These are phyloP conservation scores for Mortierella sp. DNA, from an alignment of 371 early-diverging fungal genomes.

Conservation along the genomic window DNA sequence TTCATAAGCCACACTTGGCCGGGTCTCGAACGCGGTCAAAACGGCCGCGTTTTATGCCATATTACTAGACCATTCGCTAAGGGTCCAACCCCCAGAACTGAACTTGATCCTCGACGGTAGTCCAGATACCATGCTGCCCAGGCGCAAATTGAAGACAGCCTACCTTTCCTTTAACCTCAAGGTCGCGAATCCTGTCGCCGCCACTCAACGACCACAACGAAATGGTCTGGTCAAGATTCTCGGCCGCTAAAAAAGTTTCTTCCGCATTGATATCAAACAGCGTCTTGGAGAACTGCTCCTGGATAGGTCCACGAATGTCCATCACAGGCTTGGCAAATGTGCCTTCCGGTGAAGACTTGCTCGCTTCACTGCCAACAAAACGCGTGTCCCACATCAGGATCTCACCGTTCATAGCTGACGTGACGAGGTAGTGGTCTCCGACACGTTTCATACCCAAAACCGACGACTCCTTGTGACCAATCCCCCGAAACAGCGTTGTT, in stretches of 20 bases:
- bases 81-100: slow-evolving; percentile 29
- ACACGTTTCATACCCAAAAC: slow-evolving; percentile 36
- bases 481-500: slow-evolving; percentile 23
- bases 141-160: slow-evolving; percentile 25
- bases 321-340: slow-evolving; percentile 31
- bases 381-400: slow-evolving; percentile 55
- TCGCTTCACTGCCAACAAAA: slow-evolving; percentile 15
- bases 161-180: slow-evolving; percentile 24
- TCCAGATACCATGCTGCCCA: slow-evolving; percentile 34
- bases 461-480: slow-evolving; percentile 48
- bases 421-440: slow-evolving; percentile 41
- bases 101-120: slow-evolving; percentile 25
- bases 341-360: background rate
- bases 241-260: slow-evolving; percentile 40
- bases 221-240: slow-evolving; percentile 21
- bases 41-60: too few relatives aligned
- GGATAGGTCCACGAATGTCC: slow-evolving; percentile 26
- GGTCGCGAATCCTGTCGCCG: slow-evolving; percentile 37
- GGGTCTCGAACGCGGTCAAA: too few relatives aligned
- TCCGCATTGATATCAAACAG: slow-evolving; percentile 35
- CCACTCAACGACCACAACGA: slow-evolving; percentile 51
- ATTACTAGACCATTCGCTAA: background rate
- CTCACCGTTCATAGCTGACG: slow-evolving; percentile 54
- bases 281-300: slow-evolving; percentile 31
- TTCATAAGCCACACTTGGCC: background rate